phyloP scores from a whole-genome alignment of 331 rosid species.

The Acacia pycnantha region DNA sequence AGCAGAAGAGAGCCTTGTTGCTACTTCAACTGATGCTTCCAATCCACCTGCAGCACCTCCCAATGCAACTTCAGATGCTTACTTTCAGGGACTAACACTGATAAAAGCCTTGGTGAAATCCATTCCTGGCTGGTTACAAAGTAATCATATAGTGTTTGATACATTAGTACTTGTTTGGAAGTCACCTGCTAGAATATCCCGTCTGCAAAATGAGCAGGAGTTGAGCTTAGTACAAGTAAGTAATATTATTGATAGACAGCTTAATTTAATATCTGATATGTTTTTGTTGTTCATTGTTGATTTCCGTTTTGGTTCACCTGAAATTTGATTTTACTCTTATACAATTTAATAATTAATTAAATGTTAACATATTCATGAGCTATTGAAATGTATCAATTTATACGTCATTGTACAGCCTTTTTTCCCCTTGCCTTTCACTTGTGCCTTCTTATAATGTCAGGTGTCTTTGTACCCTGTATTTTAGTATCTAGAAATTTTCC shows the following conservation, averaged over 20 bases:
- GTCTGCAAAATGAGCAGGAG: slow-evolving; percentile 93
- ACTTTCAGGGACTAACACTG: slow-evolving; percentile 93
- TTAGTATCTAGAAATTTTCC: not conserved
- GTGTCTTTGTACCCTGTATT: not conserved
- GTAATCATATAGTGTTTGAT: slow-evolving; percentile 82
- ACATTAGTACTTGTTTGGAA: slow-evolving; percentile 90
- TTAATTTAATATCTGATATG: not conserved
- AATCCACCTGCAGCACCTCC: slow-evolving; percentile 9
- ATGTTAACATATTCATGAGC: not conserved
- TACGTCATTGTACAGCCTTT: not conserved
- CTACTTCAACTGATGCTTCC: slow-evolving; percentile 7
- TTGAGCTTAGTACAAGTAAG: slow-evolving; percentile 85
- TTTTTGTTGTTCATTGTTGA: not conserved
- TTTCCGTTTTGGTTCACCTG: not conserved
- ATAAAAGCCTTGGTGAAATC: slow-evolving; percentile 83
- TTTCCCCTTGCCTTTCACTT: not conserved
- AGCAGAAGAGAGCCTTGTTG: slow-evolving; percentile 62
- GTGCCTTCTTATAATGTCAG: not conserved
- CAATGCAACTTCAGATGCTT: slow-evolving; percentile 68
- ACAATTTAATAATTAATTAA: not conserved
- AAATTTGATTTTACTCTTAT: not conserved
- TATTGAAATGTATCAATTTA: not conserved
- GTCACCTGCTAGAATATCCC: slow-evolving; percentile 86
- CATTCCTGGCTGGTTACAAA: slow-evolving; percentile 92
- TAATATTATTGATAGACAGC: not conserved